Evolutionary conservation across 768 basidiomycete species (phyloP).

Genomic region (Tylopilus plumbeoviolaceoides): DNA sequence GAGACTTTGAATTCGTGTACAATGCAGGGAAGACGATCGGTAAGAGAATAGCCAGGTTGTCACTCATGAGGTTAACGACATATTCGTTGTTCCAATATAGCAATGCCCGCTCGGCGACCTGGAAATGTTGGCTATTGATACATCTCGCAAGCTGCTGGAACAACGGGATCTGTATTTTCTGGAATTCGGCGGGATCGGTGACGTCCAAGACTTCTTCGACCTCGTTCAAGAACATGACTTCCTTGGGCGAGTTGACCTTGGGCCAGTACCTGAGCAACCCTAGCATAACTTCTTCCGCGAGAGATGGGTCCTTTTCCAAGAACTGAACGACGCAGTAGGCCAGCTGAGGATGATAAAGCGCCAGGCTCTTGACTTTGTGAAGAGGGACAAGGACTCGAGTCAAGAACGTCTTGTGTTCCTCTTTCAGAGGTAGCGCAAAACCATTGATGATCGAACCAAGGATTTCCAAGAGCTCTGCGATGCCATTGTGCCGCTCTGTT

Average conservation of each 20-base stretch:
- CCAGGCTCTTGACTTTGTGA: constrained; percentile 97
- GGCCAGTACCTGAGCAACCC: constrained; percentile 98
- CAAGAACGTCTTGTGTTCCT: constrained; percentile 98
- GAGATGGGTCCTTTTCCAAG: constrained; percentile 87
- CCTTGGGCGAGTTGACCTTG: constrained; percentile 98
- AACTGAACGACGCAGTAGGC: constrained; percentile 99
- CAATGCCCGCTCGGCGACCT: constrained; percentile 95
- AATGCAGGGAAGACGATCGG: constrained; percentile 97
- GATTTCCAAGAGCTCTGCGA: constrained; percentile 96
- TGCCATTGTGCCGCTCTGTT: constrained; percentile 97
- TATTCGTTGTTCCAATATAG: constrained; percentile 99
- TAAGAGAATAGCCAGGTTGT: constrained; percentile 82
- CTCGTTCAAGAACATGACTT: constrained; percentile 99
- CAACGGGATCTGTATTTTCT: constrained; percentile 88
- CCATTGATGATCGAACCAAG: constrained; percentile 99
- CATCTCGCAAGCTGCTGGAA: constrained; percentile 95
- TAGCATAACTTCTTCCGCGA: constrained; percentile 94
- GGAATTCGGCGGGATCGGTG: constrained; percentile 93
- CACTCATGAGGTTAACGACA: constrained; percentile 98
- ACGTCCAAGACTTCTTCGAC: constrained; percentile 99
- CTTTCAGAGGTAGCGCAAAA: constrained; percentile 95
- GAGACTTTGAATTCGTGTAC: constrained; percentile 92
- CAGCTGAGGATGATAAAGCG: constrained; percentile 97
- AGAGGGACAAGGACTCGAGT: constrained; percentile 90
- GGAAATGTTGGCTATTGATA: constrained; percentile 99